These are phyloP conservation scores for Fraxinus albicans DNA, from an alignment of 305 asterid species.

Conservation along the genomic window DNA sequence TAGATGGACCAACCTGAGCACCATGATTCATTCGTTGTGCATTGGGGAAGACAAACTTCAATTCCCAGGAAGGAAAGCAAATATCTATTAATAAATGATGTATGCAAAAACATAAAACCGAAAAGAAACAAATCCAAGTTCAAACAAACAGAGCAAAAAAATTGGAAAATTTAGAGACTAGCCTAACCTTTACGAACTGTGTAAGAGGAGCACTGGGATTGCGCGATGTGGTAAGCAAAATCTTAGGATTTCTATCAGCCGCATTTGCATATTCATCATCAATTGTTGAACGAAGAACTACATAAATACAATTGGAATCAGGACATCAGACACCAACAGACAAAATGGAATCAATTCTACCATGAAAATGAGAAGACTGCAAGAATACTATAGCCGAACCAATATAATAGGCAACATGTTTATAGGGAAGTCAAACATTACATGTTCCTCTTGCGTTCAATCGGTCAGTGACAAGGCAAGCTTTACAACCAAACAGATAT, in stretches of 20 bases:
- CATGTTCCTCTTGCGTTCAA: neutral
- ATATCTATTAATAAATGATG: neutral
- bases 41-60: constrained; percentile 83
- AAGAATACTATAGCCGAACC: neutral
- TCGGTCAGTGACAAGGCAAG: neutral
- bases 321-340: neutral
- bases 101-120: neutral
- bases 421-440: neutral
- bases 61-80: constrained; percentile 40
- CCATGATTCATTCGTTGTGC: constrained; percentile 89
- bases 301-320: constrained; percentile 11
- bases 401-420: neutral
- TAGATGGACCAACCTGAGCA: constrained; percentile 68
- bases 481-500: neutral
- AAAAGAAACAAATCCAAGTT: constrained; percentile 4
- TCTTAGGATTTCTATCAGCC: constrained; percentile 72
- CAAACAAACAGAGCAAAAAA: constrained; percentile 5
- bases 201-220: constrained; percentile 92
- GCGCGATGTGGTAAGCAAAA: constrained; percentile 82
- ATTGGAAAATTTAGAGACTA: constrained; percentile 8
- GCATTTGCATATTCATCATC: constrained; percentile 93
- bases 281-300: constrained; percentile 78
- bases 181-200: constrained; percentile 78
- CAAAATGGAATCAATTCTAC: neutral
- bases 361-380: neutral